Evolutionary conservation across 768 basidiomycete species (phyloP), one percentile per base, ranked within the genome.

Genomic region (Mycena pura): DNA sequence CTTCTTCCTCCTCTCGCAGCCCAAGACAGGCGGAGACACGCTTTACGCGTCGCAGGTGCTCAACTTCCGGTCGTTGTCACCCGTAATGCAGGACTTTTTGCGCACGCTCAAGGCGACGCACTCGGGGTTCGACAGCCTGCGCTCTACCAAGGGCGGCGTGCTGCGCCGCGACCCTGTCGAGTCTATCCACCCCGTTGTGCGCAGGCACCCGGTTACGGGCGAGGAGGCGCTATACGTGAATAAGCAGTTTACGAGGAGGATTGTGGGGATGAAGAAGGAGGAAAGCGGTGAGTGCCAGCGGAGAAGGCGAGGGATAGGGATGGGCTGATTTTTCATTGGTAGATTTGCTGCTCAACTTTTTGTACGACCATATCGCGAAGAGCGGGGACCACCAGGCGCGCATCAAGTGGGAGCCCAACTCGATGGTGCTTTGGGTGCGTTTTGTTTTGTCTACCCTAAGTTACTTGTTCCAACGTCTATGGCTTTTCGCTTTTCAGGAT

Each of bases 141-240:
- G 89, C 88, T 21, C 83, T 86, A 49, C 76, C 82, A 5, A 92
- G 31, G 91, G 91, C 29, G 91, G 89, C 6, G 78, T 87, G 31
- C 86, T 93, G 40, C 85, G 91, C 48, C 82, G 93, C 28, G 91
- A 93, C 41, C 92, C 93, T 1, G 91, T 95, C 8, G 89, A 93
- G 74, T 81, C 91, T 65, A 74, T 89, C 21, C 92, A 95, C 66
- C 93, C 92, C 7, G 75, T 95, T 27, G 82, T 96, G 19, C 80
- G 92, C 63, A 78, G 74, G 63, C 93, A 95, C 74, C 93, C 93
- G 2, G 92, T 94, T 32, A 95, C 93, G 1, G 92, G 91, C n/a
- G 87, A 90, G 63, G 93, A 95, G 74, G 91, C 92, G 1, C 80
- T 94, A 50, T 95, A 90, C 72, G 91, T 96, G 60, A 94, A 95